phyloP scores from a whole-genome alignment of 371 early-diverging fungal genomes.

The Mortierella sp. region DNA sequence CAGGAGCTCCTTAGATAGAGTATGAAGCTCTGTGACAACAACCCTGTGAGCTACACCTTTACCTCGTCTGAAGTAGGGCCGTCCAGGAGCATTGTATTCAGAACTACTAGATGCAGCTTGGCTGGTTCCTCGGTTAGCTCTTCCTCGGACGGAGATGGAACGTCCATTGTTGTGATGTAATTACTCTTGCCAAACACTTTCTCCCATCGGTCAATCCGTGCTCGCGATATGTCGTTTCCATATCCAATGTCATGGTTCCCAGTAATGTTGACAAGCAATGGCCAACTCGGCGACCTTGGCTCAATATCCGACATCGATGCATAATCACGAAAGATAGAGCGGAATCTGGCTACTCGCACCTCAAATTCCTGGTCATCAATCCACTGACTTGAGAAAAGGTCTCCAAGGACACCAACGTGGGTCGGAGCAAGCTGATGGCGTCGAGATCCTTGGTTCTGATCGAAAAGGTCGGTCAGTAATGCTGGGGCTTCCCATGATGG shows the following conservation, averaged over 20 bases:
- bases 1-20: no score
- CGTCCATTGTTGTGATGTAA: constrained; percentile 25
- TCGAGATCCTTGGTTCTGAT: constrained; percentile 18
- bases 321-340: constrained; percentile 54
- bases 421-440: constrained; percentile 36
- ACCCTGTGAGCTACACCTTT: background rate
- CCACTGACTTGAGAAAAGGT: constrained; percentile 67
- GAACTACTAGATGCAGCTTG: constrained; percentile 45
- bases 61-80: constrained; percentile 54
- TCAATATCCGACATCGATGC: background rate
- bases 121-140: constrained; percentile 8
- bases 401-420: constrained; percentile 61
- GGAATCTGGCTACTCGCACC: constrained; percentile 56
- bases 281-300: constrained; percentile 8
- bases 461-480: background rate
- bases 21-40: background rate
- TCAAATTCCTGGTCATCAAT: constrained; percentile 59
- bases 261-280: constrained; percentile 55
- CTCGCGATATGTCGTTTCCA: constrained; percentile 56
- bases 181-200: constrained; percentile 60
- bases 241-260: constrained; percentile 71
- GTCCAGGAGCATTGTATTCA: constrained; percentile 66
- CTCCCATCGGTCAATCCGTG: constrained; percentile 57
- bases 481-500: constrained; percentile 32
- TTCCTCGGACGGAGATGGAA: constrained; percentile 17